phyloP scores from a whole-genome alignment of 331 rosid genomes.

The Saraca asoca region DNA sequence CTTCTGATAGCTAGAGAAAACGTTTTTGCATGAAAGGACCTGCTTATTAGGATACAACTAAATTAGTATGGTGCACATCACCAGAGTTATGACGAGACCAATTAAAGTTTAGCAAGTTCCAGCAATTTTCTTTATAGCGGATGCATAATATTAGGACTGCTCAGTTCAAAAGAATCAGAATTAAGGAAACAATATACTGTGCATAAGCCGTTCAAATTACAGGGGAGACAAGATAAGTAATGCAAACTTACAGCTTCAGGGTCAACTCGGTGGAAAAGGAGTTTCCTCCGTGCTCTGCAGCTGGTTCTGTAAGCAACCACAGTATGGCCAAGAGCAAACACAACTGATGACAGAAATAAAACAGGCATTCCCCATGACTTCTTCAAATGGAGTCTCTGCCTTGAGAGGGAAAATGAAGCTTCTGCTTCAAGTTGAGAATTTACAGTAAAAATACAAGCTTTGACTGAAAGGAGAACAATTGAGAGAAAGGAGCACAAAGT shows the following conservation, averaged over 20 bases:
- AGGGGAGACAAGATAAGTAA: neutral
- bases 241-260: constrained; percentile 78
- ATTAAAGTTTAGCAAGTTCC: neutral
- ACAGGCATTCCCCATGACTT: constrained; percentile 99
- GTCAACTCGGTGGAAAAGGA: constrained; percentile 81
- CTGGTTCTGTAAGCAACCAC: constrained; percentile 98
- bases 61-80: neutral
- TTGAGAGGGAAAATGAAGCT: constrained; percentile 71
- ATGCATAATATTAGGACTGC: constrained; percentile 25
- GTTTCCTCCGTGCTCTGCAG: constrained; percentile 94
- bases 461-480: constrained; percentile 77
- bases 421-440: constrained; percentile 87
- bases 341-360: constrained; percentile 88
- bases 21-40: constrained; percentile 89
- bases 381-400: constrained; percentile 82
- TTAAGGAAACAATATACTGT: constrained; percentile 16
- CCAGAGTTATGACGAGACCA: no score
- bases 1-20: constrained; percentile 84
- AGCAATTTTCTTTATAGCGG: no score
- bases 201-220: constrained; percentile 6
- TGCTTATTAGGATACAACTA: constrained; percentile 41
- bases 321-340: constrained; percentile 90
- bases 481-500: constrained; percentile 72
- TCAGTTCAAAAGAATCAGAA: constrained; percentile 5
- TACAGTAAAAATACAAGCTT: constrained; percentile 83